Evolutionary conservation across 1,284 basidiomycete species (phyloP), one percentile per base, ranked within the genome.

Genomic region (Sanghuangporus weigelae): DNA sequence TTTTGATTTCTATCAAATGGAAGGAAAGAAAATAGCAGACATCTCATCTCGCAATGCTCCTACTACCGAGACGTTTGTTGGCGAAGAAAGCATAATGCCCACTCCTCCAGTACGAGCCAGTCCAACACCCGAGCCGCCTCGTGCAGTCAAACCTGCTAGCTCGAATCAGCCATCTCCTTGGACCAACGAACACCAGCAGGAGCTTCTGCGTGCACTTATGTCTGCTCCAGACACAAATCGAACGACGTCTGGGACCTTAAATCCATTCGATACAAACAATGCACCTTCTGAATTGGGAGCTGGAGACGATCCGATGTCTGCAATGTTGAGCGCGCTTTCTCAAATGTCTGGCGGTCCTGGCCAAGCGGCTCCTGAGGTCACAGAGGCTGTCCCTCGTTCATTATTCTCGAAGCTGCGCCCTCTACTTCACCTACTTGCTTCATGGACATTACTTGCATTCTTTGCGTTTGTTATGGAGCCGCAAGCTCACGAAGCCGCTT

Each of bases 391-490:
- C 68, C 75, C 74, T 1, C 69, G 73, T 63, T 79, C 84, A n/a
- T 72, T 73, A 10, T 63, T 85, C 39, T 86, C 86, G 68, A 87
- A 83, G 66, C 69, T 86, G 44, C 73, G 89, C 70, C 87, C 88
- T 0, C 68, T 90, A 61, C 63, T 91, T 16, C 90, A 92, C 70
- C 67, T 90, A 16, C 56, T 85, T 7, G 78, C 80, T 7, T 79
- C 84, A 69, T 90, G 87, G 87, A 71, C 71, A 23, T 71, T 92
- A 55, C 73, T 92, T 54, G 81, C 80, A 7, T 89, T 84, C 71
- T 92, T 90, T 71, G 81, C 88, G 2, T 66, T 89, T n/a, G 84
- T 80, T 73, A 77, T 74, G 66, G 89, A 90, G 69, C 87, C 89
- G 1, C 73, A 77, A 60, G 74, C 71, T 21, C 80, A 76, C 67